Evolutionary conservation across 768 basidiomycete genomes (phyloP).

Genomic region (Tremella mesenterica): DNA sequence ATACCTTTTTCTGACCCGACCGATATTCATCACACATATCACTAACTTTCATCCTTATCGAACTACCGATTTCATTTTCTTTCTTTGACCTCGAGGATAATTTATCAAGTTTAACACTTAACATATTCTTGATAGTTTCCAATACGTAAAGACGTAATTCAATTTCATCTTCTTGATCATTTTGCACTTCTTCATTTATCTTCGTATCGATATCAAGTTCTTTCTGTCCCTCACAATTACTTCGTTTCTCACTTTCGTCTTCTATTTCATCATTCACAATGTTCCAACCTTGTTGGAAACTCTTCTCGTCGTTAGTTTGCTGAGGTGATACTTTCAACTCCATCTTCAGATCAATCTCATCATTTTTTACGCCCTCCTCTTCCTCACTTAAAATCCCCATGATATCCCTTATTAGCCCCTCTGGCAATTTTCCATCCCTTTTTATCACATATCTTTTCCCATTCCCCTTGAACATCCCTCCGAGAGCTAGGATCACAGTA

Average conservation of each 20-base stretch:
- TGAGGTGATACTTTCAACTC: too few species aligned
- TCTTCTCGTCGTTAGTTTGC: too few species aligned
- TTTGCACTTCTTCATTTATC: constrained; percentile 23
- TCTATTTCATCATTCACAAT: too few species aligned
- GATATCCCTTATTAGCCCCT: constrained; percentile 37
- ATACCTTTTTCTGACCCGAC: constrained; percentile 33
- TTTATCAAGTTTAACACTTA: constrained; percentile 41
- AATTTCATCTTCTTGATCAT: constrained; percentile 35
- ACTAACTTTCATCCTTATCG: constrained; percentile 54
- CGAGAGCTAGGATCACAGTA: constrained; percentile 69
- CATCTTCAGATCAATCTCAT: too few species aligned
- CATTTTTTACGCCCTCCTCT: too few species aligned
- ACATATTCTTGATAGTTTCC: constrained; percentile 60
- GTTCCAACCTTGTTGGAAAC: too few species aligned
- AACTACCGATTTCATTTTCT: too few species aligned
- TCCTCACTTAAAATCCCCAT: constrained; percentile 31
- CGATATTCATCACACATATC: constrained; percentile 51
- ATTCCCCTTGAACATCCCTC: constrained; percentile 28
- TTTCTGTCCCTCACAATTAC: too few species aligned
- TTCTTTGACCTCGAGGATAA: too few species aligned
- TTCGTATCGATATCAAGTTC: too few species aligned
- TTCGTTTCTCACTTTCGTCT: too few species aligned
- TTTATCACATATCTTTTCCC: constrained; percentile 5
- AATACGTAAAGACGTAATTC: constrained; percentile 54
- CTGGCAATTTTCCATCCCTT: constrained; percentile 52